phyloP scores from a whole-genome alignment of 2,329 filamentous ascomycete genomes.

The Xylariaceae sp. region DNA sequence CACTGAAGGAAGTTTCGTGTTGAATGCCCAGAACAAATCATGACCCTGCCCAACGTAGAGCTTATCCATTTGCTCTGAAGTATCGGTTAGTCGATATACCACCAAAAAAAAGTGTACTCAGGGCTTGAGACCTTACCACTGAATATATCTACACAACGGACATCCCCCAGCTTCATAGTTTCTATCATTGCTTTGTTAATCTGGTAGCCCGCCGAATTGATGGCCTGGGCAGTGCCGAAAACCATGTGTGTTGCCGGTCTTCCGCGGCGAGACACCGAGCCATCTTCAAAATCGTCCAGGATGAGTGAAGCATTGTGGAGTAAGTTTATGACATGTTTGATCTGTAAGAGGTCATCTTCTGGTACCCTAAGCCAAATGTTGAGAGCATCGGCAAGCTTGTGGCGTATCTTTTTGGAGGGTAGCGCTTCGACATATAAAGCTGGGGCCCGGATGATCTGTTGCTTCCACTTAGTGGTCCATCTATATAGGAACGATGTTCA shows the following conservation, averaged over 20 bases:
- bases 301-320: constrained; percentile 33
- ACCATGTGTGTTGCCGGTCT: constrained; percentile 34
- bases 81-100: too few relatives aligned
- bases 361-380: constrained; percentile 30
- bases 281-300: constrained; percentile 39
- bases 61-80: too few relatives aligned
- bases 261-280: constrained; percentile 31
- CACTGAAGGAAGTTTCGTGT: too few relatives aligned
- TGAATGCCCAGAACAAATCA: too few relatives aligned
- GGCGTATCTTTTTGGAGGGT: constrained; percentile 25
- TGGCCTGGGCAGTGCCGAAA: constrained; percentile 34
- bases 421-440: constrained; percentile 22
- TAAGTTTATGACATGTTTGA: constrained; percentile 24
- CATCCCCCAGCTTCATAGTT: not conserved
- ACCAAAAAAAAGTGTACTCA: too few relatives aligned
- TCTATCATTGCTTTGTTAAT: constrained; percentile 23
- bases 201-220: constrained; percentile 34
- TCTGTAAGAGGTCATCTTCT: constrained; percentile 8
- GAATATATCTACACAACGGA: too few relatives aligned
- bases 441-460: too few relatives aligned
- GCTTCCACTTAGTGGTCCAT: too few relatives aligned
- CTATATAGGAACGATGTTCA: too few relatives aligned
- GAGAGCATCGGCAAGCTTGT: constrained; percentile 23
- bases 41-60: too few relatives aligned
- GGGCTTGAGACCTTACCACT: too few relatives aligned